Evolutionary conservation across 2,329 filamentous ascomycete species (phyloP).

Genomic region (Verticillium albo-atrum): DNA sequence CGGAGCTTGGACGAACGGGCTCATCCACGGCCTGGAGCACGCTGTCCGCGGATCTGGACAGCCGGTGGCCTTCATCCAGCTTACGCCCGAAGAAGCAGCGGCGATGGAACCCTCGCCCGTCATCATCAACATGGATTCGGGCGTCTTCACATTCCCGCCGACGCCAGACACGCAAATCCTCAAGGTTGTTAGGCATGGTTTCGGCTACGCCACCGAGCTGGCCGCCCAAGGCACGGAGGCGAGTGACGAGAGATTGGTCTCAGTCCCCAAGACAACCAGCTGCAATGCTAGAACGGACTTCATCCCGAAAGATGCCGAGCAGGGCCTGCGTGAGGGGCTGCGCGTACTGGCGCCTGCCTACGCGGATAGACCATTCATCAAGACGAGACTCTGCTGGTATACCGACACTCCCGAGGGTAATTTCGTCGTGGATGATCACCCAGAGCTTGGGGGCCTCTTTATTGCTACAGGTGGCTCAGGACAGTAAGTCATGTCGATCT

Average conservation of each 20-base stretch:
- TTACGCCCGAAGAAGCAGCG: conserved; percentile 53
- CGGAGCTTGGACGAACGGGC: conserved; percentile 71
- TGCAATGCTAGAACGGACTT: conserved; percentile 35
- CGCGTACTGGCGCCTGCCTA: conserved; percentile 50
- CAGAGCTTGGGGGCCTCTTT: conserved; percentile 38
- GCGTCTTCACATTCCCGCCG: conserved; percentile 53
- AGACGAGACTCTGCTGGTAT: conserved; percentile 58
- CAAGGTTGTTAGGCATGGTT: conserved; percentile 58
- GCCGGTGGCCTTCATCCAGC: conserved; percentile 58
- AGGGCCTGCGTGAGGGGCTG: conserved; percentile 46
- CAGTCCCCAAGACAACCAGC: conserved; percentile 25
- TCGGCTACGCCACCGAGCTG: conserved; percentile 42
- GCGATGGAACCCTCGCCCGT: conserved; percentile 52
- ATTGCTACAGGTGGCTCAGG: conserved; percentile 42
- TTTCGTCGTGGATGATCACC: conserved; percentile 55
- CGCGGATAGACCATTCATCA: conserved; percentile 43
- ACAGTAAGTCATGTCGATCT: conserved; percentile 19
- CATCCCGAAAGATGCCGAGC: conserved; percentile 46
- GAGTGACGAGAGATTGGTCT: conserved; percentile 20
- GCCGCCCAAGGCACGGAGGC: conserved; percentile 39
- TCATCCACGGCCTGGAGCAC: conserved; percentile 67
- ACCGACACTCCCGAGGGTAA: conserved; percentile 61
- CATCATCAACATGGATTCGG: conserved; percentile 48
- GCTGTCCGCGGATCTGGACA: conserved; percentile 62
- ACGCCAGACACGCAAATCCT: conserved; percentile 42